Evolutionary conservation across 208 protist genomes (phyloP).

Genomic region (Tetramitus jugosus): DNA sequence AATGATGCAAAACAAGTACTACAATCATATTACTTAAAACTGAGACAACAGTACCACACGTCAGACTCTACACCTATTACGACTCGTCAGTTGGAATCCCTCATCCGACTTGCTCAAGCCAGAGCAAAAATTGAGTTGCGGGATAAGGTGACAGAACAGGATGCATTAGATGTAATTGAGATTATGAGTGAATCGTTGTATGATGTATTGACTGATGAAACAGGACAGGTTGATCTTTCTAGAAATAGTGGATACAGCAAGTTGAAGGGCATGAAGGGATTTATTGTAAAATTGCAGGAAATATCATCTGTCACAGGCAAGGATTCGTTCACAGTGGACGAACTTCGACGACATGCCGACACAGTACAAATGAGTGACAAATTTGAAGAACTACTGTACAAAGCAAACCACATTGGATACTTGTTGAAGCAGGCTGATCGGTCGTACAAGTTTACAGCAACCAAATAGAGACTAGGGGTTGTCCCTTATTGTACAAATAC

Average conservation of each 20-base stretch:
- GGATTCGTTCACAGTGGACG: too few species aligned
- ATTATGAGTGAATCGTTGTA: slow-evolving; percentile 62
- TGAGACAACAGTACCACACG: slow-evolving; percentile 37
- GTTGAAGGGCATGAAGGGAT: neutral
- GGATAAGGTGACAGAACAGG: slow-evolving; percentile 65
- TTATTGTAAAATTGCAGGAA: neutral
- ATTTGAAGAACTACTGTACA: too few species aligned
- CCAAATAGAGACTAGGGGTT: too few species aligned
- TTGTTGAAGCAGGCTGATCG: too few species aligned
- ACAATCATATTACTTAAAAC: slow-evolving; percentile 51
- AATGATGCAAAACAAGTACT: slow-evolving; percentile 41
- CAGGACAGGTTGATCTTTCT: slow-evolving; percentile 46
- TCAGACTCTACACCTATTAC: slow-evolving; percentile 66
- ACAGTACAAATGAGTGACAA: too few species aligned
- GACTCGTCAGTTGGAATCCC: slow-evolving; percentile 83
- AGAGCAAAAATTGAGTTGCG: slow-evolving; percentile 78
- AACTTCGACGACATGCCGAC: too few species aligned
- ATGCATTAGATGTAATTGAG: slow-evolving; percentile 78
- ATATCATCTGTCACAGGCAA: too few species aligned
- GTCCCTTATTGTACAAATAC: too few species aligned
- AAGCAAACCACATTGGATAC: too few species aligned
- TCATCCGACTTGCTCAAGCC: slow-evolving; percentile 81
- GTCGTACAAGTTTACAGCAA: too few species aligned
- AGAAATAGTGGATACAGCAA: neutral
- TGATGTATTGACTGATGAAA: slow-evolving; percentile 47